phyloP scores from a whole-genome alignment of 345 rosid genomes.

The Populus alba region DNA sequence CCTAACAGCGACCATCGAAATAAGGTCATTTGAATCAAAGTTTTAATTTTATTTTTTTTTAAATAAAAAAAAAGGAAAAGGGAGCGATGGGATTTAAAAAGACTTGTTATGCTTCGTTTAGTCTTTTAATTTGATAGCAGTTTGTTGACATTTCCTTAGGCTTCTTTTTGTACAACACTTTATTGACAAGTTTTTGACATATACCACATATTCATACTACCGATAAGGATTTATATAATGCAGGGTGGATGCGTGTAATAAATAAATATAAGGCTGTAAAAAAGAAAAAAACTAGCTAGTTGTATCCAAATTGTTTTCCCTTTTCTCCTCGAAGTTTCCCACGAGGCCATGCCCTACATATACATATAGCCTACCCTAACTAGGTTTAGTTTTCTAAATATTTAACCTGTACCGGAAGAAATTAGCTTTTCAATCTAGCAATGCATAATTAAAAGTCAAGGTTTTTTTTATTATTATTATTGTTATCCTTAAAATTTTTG shows the following conservation, averaged over 20 bases:
- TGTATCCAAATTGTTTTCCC: not conserved
- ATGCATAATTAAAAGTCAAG: too few relatives aligned
- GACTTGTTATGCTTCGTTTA: constrained; percentile 19
- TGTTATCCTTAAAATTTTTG: too few relatives aligned
- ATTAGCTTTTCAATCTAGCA: too few relatives aligned
- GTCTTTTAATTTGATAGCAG: constrained; percentile 13
- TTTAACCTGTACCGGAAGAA: too few relatives aligned
- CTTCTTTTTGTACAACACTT: constrained; percentile 20
- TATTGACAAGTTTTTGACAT: constrained; percentile 16
- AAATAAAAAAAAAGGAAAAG: not conserved
- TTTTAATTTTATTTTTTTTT: too few relatives aligned
- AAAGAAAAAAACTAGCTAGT: not conserved
- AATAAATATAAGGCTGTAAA: not conserved
- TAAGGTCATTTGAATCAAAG: not conserved
- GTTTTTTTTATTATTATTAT: too few relatives aligned
- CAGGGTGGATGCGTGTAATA: not conserved
- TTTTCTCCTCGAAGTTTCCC: not conserved
- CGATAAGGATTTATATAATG: not conserved
- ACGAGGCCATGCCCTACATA: constrained; percentile 2
- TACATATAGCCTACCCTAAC: not conserved
- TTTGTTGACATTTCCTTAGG: constrained; percentile 27
- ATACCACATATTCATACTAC: not conserved
- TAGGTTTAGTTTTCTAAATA: not conserved
- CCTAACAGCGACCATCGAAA: constrained; percentile 24
- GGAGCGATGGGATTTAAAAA: constrained; percentile 2